Percentiles rank a stretch among this genome's conserved stretches.
phyloP scores from a whole-genome alignment of 2,329 filamentous ascomycete species.

The Lasiodiplodia citricola region DNA sequence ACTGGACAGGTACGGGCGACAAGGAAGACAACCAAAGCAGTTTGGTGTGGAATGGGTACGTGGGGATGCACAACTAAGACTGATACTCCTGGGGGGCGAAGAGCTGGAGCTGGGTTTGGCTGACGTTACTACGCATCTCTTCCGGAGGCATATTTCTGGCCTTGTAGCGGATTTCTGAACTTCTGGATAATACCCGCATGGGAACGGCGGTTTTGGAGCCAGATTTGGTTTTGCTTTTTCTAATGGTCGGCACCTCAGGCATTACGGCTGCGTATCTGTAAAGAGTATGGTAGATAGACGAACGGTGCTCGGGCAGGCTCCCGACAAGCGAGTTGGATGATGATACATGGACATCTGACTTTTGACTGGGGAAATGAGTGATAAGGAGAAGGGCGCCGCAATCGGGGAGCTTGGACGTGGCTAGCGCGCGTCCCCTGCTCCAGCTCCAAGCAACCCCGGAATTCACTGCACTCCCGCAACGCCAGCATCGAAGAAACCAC shows the following conservation, averaged over 20 bases:
- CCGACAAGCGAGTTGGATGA: neutral
- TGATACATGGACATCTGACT: neutral
- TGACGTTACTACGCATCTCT: neutral
- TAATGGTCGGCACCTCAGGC: neutral
- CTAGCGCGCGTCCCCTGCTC: constrained; percentile 19
- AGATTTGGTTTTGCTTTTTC: neutral
- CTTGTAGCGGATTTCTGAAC: neutral
- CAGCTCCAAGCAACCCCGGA: constrained; percentile 24
- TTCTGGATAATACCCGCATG: neutral
- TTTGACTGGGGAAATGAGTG: neutral
- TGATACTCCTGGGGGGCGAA: too few species aligned
- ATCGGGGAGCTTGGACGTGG: constrained; percentile 18
- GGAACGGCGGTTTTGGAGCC: neutral
- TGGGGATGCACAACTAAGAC: constrained; percentile 51
- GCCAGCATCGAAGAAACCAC: constrained; percentile 17
- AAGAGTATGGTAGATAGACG: constrained; percentile 4
- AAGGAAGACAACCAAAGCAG: constrained; percentile 58
- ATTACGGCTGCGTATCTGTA: constrained; percentile 2
- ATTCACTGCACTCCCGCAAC: constrained; percentile 21
- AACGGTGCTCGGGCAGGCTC: constrained; percentile 4
- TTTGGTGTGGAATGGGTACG: constrained; percentile 65
- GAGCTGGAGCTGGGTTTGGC: too few species aligned
- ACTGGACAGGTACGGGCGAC: constrained; percentile 80
- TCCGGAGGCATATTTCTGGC: neutral
- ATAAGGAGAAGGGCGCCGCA: neutral